Percentiles rank a stretch among this genome's conserved stretches.
Conservation (phyloP, 768 basidiomycete genomes). For the Lepiota venenata region DNA sequence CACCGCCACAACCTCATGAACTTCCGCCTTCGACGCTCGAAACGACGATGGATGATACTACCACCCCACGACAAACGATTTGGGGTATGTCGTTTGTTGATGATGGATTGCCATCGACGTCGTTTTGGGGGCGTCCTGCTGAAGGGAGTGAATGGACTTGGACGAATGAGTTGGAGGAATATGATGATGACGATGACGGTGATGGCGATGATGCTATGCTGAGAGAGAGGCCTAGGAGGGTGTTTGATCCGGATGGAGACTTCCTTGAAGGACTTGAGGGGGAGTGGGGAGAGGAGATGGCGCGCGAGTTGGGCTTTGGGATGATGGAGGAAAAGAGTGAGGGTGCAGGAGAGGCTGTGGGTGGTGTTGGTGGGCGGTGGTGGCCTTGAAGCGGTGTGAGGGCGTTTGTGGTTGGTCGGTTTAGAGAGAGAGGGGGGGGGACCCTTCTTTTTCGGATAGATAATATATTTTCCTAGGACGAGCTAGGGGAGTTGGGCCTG, state of each 20-base stretch:
- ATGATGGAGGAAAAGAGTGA: conserved; percentile 8
- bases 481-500: too few species aligned
- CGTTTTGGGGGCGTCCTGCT: conserved; percentile 4
- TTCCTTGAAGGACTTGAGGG: conserved; percentile 10
- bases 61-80: conserved; percentile 1
- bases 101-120: conserved; percentile 1
- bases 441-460: too few species aligned
- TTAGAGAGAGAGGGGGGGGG: too few species aligned
- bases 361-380: neutral
- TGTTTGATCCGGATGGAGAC: conserved; percentile 11
- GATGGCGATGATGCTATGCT: neutral
- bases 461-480: too few species aligned
- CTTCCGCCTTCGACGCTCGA: neutral
- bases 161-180: conserved; percentile 2
- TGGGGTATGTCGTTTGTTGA: conserved; percentile 7
- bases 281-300: conserved; percentile 12
- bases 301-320: conserved; percentile 1
- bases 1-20: conserved; percentile 1
- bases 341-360: conserved; percentile 4
- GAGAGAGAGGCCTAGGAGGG: neutral
- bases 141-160: conserved; percentile 6
- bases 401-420: too few species aligned
- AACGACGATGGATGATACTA: neutral
- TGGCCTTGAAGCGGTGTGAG: neutral
- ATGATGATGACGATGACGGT: neutral